Evolutionary conservation across 331 rosid species (phyloP), one percentile per base, ranked within the genome.

Genomic region (Spiraea crenata): DNA sequence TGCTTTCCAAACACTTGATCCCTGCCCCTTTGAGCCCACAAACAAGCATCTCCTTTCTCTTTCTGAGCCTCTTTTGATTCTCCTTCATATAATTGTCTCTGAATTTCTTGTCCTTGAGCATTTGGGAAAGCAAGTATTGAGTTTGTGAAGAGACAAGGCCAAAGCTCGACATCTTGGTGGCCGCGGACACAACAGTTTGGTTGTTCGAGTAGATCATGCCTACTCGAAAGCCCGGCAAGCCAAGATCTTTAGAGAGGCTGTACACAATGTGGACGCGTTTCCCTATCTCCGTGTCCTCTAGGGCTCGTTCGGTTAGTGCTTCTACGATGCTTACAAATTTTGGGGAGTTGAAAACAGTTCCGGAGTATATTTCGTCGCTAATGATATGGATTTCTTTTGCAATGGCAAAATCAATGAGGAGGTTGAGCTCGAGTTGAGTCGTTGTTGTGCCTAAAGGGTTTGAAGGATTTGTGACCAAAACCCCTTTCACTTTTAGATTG

Each of bases 91-190:
- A 91, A 1, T 79, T 75, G 0, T 11, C 51, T 5, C 64, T 73
- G 60, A 91, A 91, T 10, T 81, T 77, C 69, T 75, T 59, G 65
- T 87, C 93, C 0, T 76, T 52, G 0, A 91, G 82, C 52, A 91
- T 69, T 7, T 65, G 78, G 0, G 91, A 85, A 10, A 91, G 75
- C 7, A 82, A 58, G 76, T 70, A 76, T 54, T 89, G 96, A 39
- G 96, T 89, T 63, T 89, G 96, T 0, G 96, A 85, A 0, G 97
- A 91, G 55, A 89, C 63, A 5, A 91, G 73, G 0, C 93, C 91
- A 25, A 91, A 91, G 80, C 97, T 91, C 9, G 96, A 89, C 96
- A 91, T 91, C 65, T 91, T 91, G 1, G 96, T 91, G 0, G 97
- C 91, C 0, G 91, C 84, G 1, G 86, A 78, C 11, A 91, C 80